Conservation (phyloP, 148 eudicot genomes). For the Cornus kousa region DNA sequence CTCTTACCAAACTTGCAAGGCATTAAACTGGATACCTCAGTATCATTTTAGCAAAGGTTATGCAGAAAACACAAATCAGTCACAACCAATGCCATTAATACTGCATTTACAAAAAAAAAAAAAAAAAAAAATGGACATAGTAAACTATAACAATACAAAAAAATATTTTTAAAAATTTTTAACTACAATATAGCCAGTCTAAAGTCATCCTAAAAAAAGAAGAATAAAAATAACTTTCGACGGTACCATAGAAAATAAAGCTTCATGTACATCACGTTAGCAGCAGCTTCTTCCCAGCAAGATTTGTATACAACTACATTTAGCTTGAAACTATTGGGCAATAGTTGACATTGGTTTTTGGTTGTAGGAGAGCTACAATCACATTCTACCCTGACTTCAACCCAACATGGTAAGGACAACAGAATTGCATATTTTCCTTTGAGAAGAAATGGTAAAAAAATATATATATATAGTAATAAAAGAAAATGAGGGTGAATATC, state of each 20-base stretch:
- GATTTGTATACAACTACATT: conserved; percentile 27
- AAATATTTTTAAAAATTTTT: background rate
- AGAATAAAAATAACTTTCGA: background rate
- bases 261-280: conserved; percentile 17
- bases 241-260: conserved; percentile 14
- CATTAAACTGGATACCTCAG: background rate
- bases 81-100: conserved; percentile 1
- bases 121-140: no score
- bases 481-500: conserved; percentile 2
- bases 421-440: conserved; percentile 25
- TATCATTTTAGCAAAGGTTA: background rate
- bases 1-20: background rate
- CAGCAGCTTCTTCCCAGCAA: conserved; percentile 25
- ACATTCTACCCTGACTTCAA: conserved; percentile 30
- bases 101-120: conserved; percentile 21
- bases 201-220: conserved; percentile 18
- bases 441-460: conserved; percentile 21
- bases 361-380: conserved; percentile 53
- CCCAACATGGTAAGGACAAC: conserved; percentile 26
- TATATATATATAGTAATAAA: conserved; percentile 14
- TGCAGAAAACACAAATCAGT: background rate
- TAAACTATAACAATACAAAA: background rate
- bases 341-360: conserved; percentile 22
- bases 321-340: conserved; percentile 34
- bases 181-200: conserved; percentile 6